Evolutionary conservation across 495 filamentous ascomycete species (phyloP), one percentile per base, ranked within the genome.

Genomic region (Beverwykella pulmonaria): DNA sequence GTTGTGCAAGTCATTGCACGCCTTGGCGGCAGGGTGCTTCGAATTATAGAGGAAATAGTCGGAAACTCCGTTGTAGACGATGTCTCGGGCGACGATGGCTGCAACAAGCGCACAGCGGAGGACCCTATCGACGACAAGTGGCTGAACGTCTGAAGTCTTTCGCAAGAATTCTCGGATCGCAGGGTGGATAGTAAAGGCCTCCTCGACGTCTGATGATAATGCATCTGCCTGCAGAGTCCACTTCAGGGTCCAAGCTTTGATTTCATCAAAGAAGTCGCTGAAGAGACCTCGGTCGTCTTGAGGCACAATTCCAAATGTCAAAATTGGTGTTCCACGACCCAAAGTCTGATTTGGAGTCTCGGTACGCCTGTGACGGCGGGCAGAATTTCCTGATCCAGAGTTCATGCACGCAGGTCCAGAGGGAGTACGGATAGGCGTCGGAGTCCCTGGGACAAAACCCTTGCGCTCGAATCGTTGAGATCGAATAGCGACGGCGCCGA

Each of bases 221-320:
- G 12, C 15, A 8, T 36, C 47, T 22, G 20, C 22, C 22, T 46
- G 36, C 4, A 39, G 22, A 14, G 32, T 46, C 53, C 60, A 63
- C 7, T 48, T 17, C 7, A 15, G 7, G 7, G 47, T 53, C 59
- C 66, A 69, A 8, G 22, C 39, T 19, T 49, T 41, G 30, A 68
- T 52, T 10, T 56, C 58, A 7, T 61, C 65, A 22, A 70, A 65
- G 30, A 61, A 65, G 56, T 70, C 67, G 20, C 14, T 30, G 1
- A 70, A 25, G 14, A 70, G 19, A 14, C 30, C 55, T 10, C 62
- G 61, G 52, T 70, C 55, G 27, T 56, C 50, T 57, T 70, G 67
- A 1, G n/a, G 53, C n/a, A 25, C 36, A 6, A 63, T 53, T 1
- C 54, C 59, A 23, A 52, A 7, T 7, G 59, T 53, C 53, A 17